phyloP scores from a whole-genome alignment of 2,329 filamentous ascomycete species.

The Tolypocladium paradoxum region DNA sequence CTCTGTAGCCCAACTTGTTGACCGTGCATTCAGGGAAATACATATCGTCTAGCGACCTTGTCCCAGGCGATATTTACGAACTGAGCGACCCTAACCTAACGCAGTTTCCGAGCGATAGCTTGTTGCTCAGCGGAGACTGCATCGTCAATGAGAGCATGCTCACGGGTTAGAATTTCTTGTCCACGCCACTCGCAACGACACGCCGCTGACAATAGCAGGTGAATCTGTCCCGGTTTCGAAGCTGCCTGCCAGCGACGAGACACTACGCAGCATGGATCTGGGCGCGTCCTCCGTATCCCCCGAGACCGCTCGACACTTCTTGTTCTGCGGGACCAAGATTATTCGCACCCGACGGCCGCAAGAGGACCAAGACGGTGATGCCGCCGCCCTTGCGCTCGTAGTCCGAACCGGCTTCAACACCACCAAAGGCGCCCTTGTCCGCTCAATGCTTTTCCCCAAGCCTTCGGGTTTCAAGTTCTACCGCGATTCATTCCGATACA shows the following conservation, averaged over 20 bases:
- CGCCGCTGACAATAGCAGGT: conserved; percentile 29
- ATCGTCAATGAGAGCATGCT: conserved; percentile 99
- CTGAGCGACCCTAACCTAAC: conserved; percentile 83
- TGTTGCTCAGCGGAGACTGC: conserved; percentile 85
- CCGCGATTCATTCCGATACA: conserved; percentile 93
- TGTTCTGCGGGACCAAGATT: conserved; percentile 93
- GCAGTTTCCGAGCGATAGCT: conserved; percentile 84
- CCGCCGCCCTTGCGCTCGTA: conserved; percentile 82
- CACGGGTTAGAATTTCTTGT: conserved; percentile 36
- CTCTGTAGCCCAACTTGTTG: background rate
- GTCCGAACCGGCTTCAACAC: conserved; percentile 95
- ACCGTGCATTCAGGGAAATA: conserved; percentile 52
- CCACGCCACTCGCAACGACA: background rate
- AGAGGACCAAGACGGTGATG: conserved; percentile 75
- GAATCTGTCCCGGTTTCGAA: conserved; percentile 98
- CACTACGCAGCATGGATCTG: conserved; percentile 65
- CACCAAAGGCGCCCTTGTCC: conserved; percentile 88
- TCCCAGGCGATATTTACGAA: conserved; percentile 94
- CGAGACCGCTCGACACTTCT: conserved; percentile 75
- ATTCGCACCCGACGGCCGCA: conserved; percentile 83
- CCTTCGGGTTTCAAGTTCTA: conserved; percentile 99
- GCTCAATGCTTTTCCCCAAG: conserved; percentile 97
- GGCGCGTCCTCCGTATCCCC: conserved; percentile 73
- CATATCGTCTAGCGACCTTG: conserved; percentile 75
- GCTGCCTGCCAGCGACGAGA: conserved; percentile 69